A percentile compares a stretch with the other conserved stretches of the same genome.
These are phyloP conservation scores for Flaveria ramosissima DNA, from an alignment of 129 eudicot genomes.

Conservation along the genomic window DNA sequence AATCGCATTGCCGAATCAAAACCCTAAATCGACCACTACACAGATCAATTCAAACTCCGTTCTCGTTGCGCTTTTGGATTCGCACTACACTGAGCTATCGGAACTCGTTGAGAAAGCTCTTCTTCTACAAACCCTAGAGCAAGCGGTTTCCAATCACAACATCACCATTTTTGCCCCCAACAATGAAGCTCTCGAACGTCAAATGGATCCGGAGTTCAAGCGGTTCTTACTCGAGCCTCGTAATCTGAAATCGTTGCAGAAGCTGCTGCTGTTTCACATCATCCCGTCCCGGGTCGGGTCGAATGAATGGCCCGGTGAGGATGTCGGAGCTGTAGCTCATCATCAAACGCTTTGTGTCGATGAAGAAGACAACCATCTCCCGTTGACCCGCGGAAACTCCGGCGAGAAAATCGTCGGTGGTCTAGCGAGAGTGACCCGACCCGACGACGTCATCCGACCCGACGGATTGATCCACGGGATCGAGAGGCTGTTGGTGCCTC, in stretches of 20 bases:
- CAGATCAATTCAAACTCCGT: conserved; percentile 88
- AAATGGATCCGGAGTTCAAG: conserved; percentile 85
- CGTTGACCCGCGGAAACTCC: conserved; percentile 26
- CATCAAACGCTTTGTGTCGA: conserved; percentile 45
- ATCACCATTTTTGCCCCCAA: conserved; percentile 88
- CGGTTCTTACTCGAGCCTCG: conserved; percentile 79
- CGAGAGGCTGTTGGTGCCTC: conserved; percentile 64
- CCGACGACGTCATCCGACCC: conserved; percentile 67
- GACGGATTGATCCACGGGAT: conserved; percentile 96
- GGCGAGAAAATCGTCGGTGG: conserved; percentile 57
- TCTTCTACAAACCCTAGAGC: conserved; percentile 62
- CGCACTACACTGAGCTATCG: conserved; percentile 79
- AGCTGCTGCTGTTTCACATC: conserved; percentile 64
- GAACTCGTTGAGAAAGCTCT: conserved; percentile 92
- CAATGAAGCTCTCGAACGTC: conserved; percentile 74
- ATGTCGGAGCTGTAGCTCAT: neutral
- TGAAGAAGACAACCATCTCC: conserved; percentile 25
- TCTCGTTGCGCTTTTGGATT: conserved; percentile 84
- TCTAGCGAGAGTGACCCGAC: conserved; percentile 48
- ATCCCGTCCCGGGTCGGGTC: conserved; percentile 73
- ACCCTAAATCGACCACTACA: conserved; percentile 26
- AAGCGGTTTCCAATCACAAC: conserved; percentile 59
- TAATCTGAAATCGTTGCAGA: conserved; percentile 69
- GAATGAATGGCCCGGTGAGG: conserved; percentile 51
- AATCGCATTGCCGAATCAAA: conserved; percentile 46